These are phyloP conservation scores for Suillus luteus DNA, from an alignment of 768 basidiomycete species.

Conservation along the genomic window DNA sequence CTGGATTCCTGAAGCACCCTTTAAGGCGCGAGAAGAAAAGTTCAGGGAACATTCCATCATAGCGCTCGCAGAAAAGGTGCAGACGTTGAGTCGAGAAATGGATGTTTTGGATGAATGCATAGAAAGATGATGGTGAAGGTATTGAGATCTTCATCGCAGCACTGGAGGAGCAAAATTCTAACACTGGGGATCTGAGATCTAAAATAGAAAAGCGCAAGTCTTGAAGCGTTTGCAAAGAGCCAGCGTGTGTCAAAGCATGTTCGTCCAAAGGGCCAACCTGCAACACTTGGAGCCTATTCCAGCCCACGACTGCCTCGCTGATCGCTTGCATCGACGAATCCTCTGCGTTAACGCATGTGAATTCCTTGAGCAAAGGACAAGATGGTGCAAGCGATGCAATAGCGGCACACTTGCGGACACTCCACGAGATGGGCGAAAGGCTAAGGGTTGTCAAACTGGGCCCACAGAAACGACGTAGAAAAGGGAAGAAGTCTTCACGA, in stretches of 20 bases:
- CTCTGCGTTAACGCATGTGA: background rate
- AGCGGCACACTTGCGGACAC: background rate
- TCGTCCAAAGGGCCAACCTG: background rate
- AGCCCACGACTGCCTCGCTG: background rate
- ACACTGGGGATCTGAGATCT: background rate
- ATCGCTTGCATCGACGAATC: constrained; percentile 2
- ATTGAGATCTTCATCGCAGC: background rate
- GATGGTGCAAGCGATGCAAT: constrained; percentile 3
- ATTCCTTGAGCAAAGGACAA: background rate
- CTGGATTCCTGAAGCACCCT: background rate
- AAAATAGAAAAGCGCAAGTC: background rate
- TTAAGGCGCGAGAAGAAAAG: background rate
- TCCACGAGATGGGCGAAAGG: background rate
- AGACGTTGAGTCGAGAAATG: constrained; percentile 7
- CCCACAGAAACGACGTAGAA: constrained; percentile 1
- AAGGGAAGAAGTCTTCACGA: constrained; percentile 2
- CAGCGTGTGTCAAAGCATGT: background rate
- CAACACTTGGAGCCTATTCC: background rate
- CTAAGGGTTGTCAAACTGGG: background rate
- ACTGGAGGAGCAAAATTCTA: background rate
- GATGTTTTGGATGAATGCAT: background rate
- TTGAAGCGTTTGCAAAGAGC: background rate
- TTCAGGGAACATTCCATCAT: background rate
- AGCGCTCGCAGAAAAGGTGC: background rate
- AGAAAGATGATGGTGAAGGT: background rate